Evolutionary conservation across 1,284 basidiomycete species (phyloP).

Genomic region (Uromyces viciae-fabae): DNA sequence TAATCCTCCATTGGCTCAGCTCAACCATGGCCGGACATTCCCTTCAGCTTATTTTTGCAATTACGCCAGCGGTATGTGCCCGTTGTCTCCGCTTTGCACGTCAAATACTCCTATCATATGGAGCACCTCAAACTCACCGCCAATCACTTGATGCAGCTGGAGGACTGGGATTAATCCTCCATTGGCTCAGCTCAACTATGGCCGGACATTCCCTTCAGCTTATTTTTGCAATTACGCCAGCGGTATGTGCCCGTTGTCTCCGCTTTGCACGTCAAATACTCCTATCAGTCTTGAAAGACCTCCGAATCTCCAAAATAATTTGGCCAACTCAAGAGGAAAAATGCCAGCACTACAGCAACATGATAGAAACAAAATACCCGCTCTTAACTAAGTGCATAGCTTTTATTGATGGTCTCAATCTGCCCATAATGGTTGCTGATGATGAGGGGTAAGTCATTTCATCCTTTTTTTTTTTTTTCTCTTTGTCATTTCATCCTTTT

Average conservation of each 20-base stretch:
- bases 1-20: constrained; percentile 59
- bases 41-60: constrained; percentile 57
- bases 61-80: constrained; percentile 54
- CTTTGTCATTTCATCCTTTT: too few relatives aligned
- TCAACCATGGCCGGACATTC: constrained; percentile 57
- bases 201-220: constrained; percentile 56
- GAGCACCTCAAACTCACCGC: constrained; percentile 52
- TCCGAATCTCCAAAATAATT: neutral
- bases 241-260: constrained; percentile 50
- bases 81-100: too few relatives aligned
- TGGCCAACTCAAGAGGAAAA: neutral
- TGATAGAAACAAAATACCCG: neutral
- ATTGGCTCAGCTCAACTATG: constrained; percentile 59
- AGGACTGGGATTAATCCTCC: constrained; percentile 59
- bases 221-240: constrained; percentile 56
- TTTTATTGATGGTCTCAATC: neutral
- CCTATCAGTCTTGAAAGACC: neutral
- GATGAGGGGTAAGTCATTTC: neutral
- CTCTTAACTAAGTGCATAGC: neutral
- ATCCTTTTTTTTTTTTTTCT: neutral
- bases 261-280: neutral
- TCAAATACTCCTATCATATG: too few relatives aligned
- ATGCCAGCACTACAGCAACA: neutral
- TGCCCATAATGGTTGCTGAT: neutral
- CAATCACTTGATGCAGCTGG: constrained; percentile 59